Base-by-base conservation (phyloP, 176 grass and related monocot genomes). In the Ampelocalamus luodianensis region DNA sequence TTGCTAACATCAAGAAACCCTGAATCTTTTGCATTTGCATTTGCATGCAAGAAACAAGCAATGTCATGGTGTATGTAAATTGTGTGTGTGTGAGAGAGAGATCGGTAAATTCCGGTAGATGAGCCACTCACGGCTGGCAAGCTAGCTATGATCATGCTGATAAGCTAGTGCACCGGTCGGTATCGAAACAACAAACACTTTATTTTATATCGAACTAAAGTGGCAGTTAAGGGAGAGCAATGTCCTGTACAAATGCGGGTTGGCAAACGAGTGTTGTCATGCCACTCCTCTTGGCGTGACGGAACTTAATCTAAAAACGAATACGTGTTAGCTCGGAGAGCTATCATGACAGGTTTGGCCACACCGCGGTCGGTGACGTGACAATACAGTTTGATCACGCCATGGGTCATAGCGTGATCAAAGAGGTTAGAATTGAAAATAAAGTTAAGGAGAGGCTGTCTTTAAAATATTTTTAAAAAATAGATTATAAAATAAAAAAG, bases 91-190 rank as follows among this genome's bases (percentile, higher is more conserved):
- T 68, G 67, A 73, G 37, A 64, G 5, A 48, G 43, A 68, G 16
- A 50, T 79, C 53, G 76, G 29, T 50, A 20, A 80, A 74, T 68
- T 81, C 53, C 20, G 23, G 49, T 68, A 60, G 11, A 78, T 12
- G 32, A 80, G 11, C 22, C 42, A 76, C 39, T 62, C 40, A 76
- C 76, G 82, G 50, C 66, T 80, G 65, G 72, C 73, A 63, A 74
- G 43, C 42, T 50, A 72, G 79, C 37, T 46, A 78, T 72, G 79
- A 78, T 90, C 84, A 79, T 66, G 72, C 37, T 72, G 55, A 78
- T 78, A 71, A 72, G 83, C 88, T 71, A 90, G 88, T 29, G 73
- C 83, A 83, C 58, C 38, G 17, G 58, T 20, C 36, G 71, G 65
- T 82, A 82, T 15, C 79, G 61, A 82, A 85, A 84, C 78, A 39